A percentile compares a stretch with the other conserved stretches of the same genome.
These are phyloP conservation scores for Colletotrichum eremochloae DNA, from an alignment of 2,329 filamentous ascomycete genomes.

Conservation along the genomic window DNA sequence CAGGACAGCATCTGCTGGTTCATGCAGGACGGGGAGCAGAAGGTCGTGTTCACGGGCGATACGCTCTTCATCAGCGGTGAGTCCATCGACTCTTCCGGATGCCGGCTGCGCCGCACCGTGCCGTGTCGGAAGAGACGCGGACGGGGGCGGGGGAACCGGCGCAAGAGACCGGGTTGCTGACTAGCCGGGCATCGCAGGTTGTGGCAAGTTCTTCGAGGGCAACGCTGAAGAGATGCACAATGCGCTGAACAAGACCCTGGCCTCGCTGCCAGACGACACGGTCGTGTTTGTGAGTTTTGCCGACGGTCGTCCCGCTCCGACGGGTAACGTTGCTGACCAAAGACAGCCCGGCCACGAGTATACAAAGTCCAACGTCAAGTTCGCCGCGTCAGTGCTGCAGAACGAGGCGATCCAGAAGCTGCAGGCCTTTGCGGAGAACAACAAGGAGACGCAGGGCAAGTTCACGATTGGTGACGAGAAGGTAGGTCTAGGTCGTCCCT, in stretches of 20 bases:
- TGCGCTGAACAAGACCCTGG: constrained; percentile 89
- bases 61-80: constrained; percentile 93
- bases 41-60: constrained; percentile 93
- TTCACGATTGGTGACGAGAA: constrained; percentile 99
- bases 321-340: neutral
- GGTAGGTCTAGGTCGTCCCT: constrained; percentile 60
- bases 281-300: constrained; percentile 81
- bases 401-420: constrained; percentile 83
- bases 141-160: neutral
- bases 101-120: neutral
- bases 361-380: constrained; percentile 96
- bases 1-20: constrained; percentile 98
- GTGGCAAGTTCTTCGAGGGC: constrained; percentile 96
- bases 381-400: constrained; percentile 81
- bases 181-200: constrained; percentile 67
- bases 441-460: constrained; percentile 91
- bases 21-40: constrained; percentile 81
- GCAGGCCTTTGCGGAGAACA: constrained; percentile 79
- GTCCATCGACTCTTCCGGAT: constrained; percentile 40
- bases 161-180: neutral
- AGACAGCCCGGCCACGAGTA: constrained; percentile 96
- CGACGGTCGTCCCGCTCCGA: neutral
- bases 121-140: neutral
- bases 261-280: constrained; percentile 86
- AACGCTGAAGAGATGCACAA: constrained; percentile 91